A percentile compares a stretch with the other conserved stretches of the same genome.
These are phyloP conservation scores for Neonectria punicea DNA, from an alignment of 2,329 filamentous ascomycete genomes.

Conservation along the genomic window DNA sequence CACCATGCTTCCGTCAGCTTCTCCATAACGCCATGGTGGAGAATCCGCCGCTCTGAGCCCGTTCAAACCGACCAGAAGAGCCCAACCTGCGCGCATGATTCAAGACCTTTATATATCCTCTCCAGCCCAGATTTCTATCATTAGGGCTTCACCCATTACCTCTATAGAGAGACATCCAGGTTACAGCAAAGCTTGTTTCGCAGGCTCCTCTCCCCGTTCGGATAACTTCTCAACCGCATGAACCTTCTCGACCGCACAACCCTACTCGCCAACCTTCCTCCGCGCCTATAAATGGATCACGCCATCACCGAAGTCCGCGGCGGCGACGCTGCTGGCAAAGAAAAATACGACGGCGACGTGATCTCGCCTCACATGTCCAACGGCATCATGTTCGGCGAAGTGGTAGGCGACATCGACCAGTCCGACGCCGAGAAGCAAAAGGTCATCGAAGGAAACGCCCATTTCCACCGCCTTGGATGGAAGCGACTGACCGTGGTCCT, in stretches of 20 bases:
- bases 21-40: background rate
- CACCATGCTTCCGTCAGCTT: background rate
- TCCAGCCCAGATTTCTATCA: background rate
- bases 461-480: conserved; percentile 5
- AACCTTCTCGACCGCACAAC: background rate
- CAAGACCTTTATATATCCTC: background rate
- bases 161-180: background rate
- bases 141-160: background rate
- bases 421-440: conserved; percentile 2
- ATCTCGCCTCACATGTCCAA: background rate
- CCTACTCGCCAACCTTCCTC: background rate
- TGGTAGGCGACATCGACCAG: background rate
- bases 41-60: background rate
- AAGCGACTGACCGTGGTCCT: background rate
- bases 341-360: background rate
- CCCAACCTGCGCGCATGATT: background rate
- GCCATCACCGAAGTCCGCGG: background rate
- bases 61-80: background rate
- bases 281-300: background rate
- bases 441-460: background rate
- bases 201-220: background rate
- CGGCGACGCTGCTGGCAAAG: background rate
- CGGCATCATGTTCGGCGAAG: background rate
- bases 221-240: background rate
- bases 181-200: background rate